These are phyloP conservation scores for Vitellaria paradoxa DNA, from an alignment of 179 eudicot genomes.

Conservation along the genomic window DNA sequence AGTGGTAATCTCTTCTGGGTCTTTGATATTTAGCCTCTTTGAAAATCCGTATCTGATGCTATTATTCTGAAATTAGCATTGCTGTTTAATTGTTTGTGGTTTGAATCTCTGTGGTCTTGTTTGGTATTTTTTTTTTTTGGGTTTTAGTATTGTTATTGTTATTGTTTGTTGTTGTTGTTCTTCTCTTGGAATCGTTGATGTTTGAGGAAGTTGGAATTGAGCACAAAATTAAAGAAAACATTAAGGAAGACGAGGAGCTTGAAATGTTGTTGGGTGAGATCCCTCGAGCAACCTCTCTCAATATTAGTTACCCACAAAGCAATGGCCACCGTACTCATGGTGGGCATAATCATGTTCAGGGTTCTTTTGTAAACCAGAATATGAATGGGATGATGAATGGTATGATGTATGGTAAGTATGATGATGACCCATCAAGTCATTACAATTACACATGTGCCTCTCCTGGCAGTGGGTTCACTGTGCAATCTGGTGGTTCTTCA, in stretches of 20 bases:
- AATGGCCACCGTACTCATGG: not conserved
- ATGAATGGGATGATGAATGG: not conserved
- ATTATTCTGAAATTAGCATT: not conserved
- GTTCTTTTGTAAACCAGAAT: not conserved
- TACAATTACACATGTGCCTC: conserved; percentile 26
- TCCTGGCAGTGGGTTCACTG: conserved; percentile 26
- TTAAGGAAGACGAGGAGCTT: conserved; percentile 43
- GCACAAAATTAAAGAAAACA: conserved; percentile 18
- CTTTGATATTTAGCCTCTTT: conserved; percentile 12
- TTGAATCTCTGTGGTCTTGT: not conserved
- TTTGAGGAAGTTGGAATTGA: conserved; percentile 6
- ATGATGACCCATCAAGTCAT: conserved; percentile 23
- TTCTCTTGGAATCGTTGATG: conserved; percentile 2
- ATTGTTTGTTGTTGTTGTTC: not conserved
- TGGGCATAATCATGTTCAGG: not conserved
- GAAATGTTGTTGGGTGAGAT: conserved; percentile 47
- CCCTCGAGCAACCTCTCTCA: conserved; percentile 37
- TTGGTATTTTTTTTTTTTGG: no score
- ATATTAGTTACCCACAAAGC: conserved; percentile 15
- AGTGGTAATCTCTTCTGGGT: conserved; percentile 25
- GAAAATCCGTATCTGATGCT: conserved; percentile 8
- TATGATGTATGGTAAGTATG: conserved; percentile 22
- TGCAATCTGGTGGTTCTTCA: conserved; percentile 36
- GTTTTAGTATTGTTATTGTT: conserved; percentile 10
- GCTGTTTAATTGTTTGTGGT: conserved; percentile 4